Conservation (phyloP, 2,329 filamentous ascomycete species). For the Dactylonectria macrodidyma region DNA sequence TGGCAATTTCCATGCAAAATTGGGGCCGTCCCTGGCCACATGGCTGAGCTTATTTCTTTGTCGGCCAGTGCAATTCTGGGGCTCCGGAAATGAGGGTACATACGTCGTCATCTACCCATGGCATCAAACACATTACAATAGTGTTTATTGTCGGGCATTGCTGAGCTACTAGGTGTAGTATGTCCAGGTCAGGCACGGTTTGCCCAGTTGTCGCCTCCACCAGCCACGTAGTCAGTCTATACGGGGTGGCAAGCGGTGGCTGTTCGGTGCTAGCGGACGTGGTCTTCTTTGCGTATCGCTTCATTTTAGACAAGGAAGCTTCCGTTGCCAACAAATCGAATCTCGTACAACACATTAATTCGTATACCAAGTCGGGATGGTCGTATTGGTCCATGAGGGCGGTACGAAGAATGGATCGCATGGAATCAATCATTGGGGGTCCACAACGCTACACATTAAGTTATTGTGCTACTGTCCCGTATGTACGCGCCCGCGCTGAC, state of each 20-base stretch:
- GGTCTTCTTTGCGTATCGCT: neutral
- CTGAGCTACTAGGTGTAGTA: neutral
- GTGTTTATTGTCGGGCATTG: constrained; percentile 8
- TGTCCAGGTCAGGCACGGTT: neutral
- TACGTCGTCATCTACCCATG: constrained; percentile 25
- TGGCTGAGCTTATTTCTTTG: constrained; percentile 33
- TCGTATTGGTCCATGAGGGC: neutral
- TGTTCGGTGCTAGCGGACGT: neutral
- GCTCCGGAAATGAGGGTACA: constrained; percentile 29
- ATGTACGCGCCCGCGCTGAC: constrained; percentile 21
- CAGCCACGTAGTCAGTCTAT: neutral
- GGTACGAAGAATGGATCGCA: neutral
- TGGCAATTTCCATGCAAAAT: constrained; percentile 30
- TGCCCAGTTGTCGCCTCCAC: neutral
- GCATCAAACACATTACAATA: constrained; percentile 1
- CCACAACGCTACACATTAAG: constrained; percentile 6
- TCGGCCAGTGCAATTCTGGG: constrained; percentile 28
- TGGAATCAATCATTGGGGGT: constrained; percentile 4
- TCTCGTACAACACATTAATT: too few species aligned
- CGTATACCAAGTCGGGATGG: neutral
- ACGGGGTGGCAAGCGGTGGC: neutral
- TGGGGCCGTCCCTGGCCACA: constrained; percentile 12
- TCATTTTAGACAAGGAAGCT: neutral
- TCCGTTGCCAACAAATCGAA: neutral
- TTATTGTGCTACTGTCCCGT: constrained; percentile 11